A percentile compares a stretch with the other conserved stretches of the same genome.
These are phyloP conservation scores for Sclerotinia nivalis DNA, from an alignment of 2,329 filamentous ascomycete species.

Conservation along the genomic window DNA sequence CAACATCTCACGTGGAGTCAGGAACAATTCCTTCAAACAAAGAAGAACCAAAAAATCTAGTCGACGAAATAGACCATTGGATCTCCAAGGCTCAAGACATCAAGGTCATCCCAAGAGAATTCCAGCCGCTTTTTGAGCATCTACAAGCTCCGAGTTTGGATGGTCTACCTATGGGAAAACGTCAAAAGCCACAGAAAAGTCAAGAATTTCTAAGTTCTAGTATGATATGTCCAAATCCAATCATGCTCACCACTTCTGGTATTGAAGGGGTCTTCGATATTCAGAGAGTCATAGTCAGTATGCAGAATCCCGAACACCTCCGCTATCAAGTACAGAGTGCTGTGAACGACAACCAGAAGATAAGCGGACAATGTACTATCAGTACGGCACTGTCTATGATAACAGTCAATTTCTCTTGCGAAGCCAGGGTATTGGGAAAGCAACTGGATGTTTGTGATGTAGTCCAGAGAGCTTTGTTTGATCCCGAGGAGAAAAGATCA, in stretches of 20 bases:
- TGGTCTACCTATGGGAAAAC: constrained; percentile 6
- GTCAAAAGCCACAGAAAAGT: constrained; percentile 20
- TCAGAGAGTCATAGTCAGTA: constrained; percentile 39
- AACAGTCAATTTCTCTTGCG: constrained; percentile 39
- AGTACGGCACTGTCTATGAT: constrained; percentile 41
- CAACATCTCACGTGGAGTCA: background rate
- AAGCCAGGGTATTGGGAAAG: constrained; percentile 35
- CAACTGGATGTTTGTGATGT: constrained; percentile 40
- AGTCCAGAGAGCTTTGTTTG: constrained; percentile 36
- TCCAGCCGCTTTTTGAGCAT: constrained; percentile 23
- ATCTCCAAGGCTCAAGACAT: constrained; percentile 20
- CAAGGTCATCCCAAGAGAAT: constrained; percentile 19
- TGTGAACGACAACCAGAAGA: constrained; percentile 35
- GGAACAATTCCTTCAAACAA: background rate
- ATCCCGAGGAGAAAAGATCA: constrained; percentile 28
- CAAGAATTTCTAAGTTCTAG: constrained; percentile 23
- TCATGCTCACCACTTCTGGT: constrained; percentile 39
- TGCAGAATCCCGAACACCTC: constrained; percentile 36
- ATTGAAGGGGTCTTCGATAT: constrained; percentile 41
- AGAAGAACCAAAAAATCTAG: constrained; percentile 18
- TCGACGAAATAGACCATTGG: constrained; percentile 23
- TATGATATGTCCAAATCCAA: constrained; percentile 43
- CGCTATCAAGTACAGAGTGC: constrained; percentile 36
- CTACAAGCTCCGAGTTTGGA: constrained; percentile 16
- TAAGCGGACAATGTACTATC: constrained; percentile 40